A percentile compares a stretch with the other conserved stretches of the same genome.
phyloP scores from a whole-genome alignment of 1,284 basidiomycete genomes.

The Volvariella volvacea region DNA sequence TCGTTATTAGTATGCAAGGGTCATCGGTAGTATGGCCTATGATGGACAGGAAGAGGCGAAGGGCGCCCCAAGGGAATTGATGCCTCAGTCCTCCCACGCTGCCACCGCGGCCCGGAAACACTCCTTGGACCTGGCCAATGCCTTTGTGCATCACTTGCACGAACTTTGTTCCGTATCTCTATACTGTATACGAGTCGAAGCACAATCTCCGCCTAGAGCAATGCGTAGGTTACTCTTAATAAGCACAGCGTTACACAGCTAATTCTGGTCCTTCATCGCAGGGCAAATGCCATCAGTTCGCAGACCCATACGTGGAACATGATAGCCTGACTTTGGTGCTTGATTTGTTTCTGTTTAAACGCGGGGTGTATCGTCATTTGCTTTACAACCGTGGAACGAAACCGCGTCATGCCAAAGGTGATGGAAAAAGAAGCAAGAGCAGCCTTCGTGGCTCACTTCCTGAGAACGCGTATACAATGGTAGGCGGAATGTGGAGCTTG shows the following conservation, averaged over 20 bases:
- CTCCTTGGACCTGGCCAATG: slow-evolving; percentile 54
- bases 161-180: slow-evolving; percentile 59
- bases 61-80: too few relatives aligned
- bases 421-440: slow-evolving; percentile 10
- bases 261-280: slow-evolving; percentile 22
- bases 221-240: slow-evolving; percentile 48
- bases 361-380: slow-evolving; percentile 82
- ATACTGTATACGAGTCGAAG: slow-evolving; percentile 81
- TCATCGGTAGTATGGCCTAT: too few relatives aligned
- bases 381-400: slow-evolving; percentile 80
- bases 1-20: too few relatives aligned
- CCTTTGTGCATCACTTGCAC: slow-evolving; percentile 82
- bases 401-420: slow-evolving; percentile 33
- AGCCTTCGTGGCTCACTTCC: too few relatives aligned
- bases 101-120: too few relatives aligned
- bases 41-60: too few relatives aligned
- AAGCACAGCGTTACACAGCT: slow-evolving; percentile 3
- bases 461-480: too few relatives aligned
- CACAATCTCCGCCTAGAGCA: slow-evolving; percentile 77
- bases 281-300: slow-evolving; percentile 64
- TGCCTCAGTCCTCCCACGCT: too few relatives aligned
- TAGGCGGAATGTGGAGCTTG: too few relatives aligned
- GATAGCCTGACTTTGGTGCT: slow-evolving; percentile 73
- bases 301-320: slow-evolving; percentile 88
- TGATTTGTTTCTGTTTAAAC: slow-evolving; percentile 83